Evolutionary conservation across 495 filamentous ascomycete species (phyloP).

Genomic region (Entonaema liquescens): DNA sequence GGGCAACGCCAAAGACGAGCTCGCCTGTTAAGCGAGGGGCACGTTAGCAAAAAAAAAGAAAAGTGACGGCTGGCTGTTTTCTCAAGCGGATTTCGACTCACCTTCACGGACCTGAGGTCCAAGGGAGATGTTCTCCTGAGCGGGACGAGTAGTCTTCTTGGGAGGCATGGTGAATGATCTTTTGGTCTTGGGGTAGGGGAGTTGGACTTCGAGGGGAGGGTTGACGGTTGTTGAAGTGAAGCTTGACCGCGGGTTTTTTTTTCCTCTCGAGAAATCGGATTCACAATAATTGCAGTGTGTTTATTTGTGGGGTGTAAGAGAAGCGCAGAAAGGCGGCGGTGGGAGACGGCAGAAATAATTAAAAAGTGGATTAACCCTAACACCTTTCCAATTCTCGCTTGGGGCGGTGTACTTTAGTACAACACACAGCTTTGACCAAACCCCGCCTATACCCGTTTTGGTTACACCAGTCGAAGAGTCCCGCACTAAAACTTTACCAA

Average conservation of each 20-base stretch:
- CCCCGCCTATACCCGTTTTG: conserved; percentile 12
- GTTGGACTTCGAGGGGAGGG: conserved; percentile 8
- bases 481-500: conserved; percentile 29
- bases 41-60: conserved; percentile 20
- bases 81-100: conserved; percentile 50
- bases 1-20: conserved; percentile 98
- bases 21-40: conserved; percentile 66
- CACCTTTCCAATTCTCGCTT: conserved; percentile 30
- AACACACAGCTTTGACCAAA: background rate
- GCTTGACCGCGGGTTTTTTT: conserved; percentile 33
- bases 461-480: background rate
- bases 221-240: conserved; percentile 29
- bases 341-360: conserved; percentile 37
- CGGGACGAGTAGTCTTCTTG: conserved; percentile 80
- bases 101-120: conserved; percentile 93
- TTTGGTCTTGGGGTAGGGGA: conserved; percentile 8
- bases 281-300: conserved; percentile 26
- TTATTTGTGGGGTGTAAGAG: conserved; percentile 27
- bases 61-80: background rate
- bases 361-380: conserved; percentile 40
- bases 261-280: background rate
- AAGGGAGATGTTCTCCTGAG: conserved; percentile 97
- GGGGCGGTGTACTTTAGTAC: conserved; percentile 13
- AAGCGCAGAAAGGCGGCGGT: conserved; percentile 26
- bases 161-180: conserved; percentile 72